Conservation (phyloP, 1,139 yeast genomes). For the Debaryomyces udenii region DNA sequence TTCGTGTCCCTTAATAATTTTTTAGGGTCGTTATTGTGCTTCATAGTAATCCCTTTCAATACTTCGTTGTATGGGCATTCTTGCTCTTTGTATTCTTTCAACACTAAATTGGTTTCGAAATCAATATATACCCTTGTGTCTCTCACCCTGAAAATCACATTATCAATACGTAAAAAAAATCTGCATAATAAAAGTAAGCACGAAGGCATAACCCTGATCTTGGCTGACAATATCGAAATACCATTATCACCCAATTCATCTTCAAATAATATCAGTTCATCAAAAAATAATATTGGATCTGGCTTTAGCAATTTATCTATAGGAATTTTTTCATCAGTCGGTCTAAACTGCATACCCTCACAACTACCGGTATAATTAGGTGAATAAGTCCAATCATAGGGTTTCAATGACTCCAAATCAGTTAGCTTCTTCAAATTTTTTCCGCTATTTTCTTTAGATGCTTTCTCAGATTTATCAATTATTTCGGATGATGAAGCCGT, state of each 20-base stretch:
- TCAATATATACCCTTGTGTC: slow-evolving; percentile 87
- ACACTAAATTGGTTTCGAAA: slow-evolving; percentile 61
- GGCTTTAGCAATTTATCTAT: slow-evolving; percentile 66
- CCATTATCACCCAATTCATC: slow-evolving; percentile 98
- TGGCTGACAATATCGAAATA: slow-evolving; percentile 71
- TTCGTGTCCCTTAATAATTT: slow-evolving; percentile 75
- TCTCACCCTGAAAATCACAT: slow-evolving; percentile 78
- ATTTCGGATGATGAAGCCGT: slow-evolving; percentile 20
- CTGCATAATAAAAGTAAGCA: slow-evolving; percentile 74
- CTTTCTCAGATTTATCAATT: slow-evolving; percentile 30
- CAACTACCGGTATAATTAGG: slow-evolving; percentile 72
- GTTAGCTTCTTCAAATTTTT: slow-evolving; percentile 44
- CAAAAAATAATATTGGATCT: slow-evolving; percentile 87
- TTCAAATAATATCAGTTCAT: slow-evolving; percentile 85
- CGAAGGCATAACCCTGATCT: slow-evolving; percentile 87
- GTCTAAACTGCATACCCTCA: slow-evolving; percentile 23
- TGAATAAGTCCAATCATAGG: slow-evolving; percentile 97
- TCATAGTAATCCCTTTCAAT: slow-evolving; percentile 36
- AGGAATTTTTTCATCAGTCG: slow-evolving; percentile 54
- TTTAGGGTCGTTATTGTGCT: slow-evolving; percentile 67
- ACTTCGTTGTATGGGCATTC: slow-evolving; percentile 68
- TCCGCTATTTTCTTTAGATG: slow-evolving; percentile 29
- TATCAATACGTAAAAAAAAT: slow-evolving; percentile 85
- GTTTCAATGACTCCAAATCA: slow-evolving; percentile 53
- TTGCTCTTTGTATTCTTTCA: slow-evolving; percentile 78